Conservation (phyloP, 2,329 filamentous ascomycete species). For the Aspergillus aculeatus region DNA sequence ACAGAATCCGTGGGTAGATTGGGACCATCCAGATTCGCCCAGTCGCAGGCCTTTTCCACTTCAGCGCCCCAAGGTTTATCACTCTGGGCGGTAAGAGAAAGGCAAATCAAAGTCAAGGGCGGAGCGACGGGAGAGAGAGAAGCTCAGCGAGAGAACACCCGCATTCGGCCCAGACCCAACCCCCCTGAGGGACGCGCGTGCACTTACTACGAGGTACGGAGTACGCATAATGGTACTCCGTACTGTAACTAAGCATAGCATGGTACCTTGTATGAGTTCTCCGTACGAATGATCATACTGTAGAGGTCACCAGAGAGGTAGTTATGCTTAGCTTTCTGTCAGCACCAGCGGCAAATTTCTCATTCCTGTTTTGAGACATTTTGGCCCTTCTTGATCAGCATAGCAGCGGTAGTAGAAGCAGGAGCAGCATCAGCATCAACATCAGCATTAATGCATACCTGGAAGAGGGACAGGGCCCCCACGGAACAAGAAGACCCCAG, state of each 20-base stretch:
- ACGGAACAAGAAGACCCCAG: neutral
- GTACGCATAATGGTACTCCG: too few species aligned
- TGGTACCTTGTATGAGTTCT: too few species aligned
- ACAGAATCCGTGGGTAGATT: conserved; percentile 2
- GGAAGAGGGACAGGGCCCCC: neutral
- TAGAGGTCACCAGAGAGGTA: too few species aligned
- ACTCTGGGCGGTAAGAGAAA: conserved; percentile 5
- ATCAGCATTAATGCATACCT: neutral
- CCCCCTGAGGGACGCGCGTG: conserved; percentile 26
- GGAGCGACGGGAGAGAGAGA: conserved; percentile 1
- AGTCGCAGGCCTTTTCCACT: conserved; percentile 1
- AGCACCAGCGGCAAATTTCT: too few species aligned
- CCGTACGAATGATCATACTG: too few species aligned
- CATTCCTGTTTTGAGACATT: neutral
- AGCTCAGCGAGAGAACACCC: conserved; percentile 10
- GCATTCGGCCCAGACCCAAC: conserved; percentile 19
- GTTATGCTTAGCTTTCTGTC: too few species aligned
- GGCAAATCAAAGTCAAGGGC: conserved; percentile 15
- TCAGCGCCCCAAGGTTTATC: conserved; percentile 5
- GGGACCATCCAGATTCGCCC: neutral
- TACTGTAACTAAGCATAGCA: too few species aligned
- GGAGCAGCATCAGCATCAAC: too few species aligned
- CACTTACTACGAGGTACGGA: conserved; percentile 1
- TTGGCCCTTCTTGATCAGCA: neutral
- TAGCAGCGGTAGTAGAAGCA: neutral